Conservation (phyloP, 2,329 filamentous ascomycete genomes). For the Cordyceps fumosorosea region DNA sequence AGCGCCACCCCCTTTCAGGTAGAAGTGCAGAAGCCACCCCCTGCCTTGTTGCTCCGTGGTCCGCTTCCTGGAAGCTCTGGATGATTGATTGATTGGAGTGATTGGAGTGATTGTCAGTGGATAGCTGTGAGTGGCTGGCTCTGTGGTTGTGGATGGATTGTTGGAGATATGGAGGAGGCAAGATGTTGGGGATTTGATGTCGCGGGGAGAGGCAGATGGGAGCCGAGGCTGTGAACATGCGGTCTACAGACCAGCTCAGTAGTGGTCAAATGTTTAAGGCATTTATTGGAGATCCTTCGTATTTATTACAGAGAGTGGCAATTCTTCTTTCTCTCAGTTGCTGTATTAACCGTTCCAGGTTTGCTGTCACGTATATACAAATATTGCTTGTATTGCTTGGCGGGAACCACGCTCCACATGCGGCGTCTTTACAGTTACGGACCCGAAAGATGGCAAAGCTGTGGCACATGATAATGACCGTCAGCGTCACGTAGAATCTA, state of each 20-base stretch:
- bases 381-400: too few species aligned
- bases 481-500: neutral
- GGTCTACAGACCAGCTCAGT: too few species aligned
- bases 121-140: neutral
- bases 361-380: too few species aligned
- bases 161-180: neutral
- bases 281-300: too few species aligned
- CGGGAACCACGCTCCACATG: too few species aligned
- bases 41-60: neutral
- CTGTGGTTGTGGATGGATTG: neutral
- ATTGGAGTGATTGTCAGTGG: neutral
- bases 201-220: neutral
- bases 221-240: neutral
- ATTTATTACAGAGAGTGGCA: too few species aligned
- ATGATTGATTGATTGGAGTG: neutral
- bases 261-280: too few species aligned
- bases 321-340: too few species aligned
- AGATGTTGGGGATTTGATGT: constrained; percentile 1
- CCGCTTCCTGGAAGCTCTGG: constrained; percentile 1
- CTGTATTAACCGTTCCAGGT: too few species aligned
- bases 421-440: too few species aligned
- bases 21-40: neutral
- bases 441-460: neutral
- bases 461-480: neutral
- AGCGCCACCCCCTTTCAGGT: neutral